Base-by-base conservation (phyloP, 768 basidiomycete species). In the Imleria badia region DNA sequence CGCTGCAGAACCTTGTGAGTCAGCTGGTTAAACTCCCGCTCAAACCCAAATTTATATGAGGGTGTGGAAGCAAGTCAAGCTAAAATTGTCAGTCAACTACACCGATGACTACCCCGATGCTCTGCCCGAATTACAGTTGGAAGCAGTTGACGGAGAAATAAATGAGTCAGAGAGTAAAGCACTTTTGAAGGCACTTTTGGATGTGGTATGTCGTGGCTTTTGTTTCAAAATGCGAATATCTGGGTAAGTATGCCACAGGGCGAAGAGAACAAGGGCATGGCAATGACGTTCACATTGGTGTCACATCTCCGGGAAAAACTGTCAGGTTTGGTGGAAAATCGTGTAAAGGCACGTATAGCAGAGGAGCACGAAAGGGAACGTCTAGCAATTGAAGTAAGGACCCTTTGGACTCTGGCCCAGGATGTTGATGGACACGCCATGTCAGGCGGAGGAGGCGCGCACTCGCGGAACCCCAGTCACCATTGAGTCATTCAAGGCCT, bases 251-350 rank as follows among this genome's bases (percentile, higher is more conserved):
- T 33, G 22, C 36, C 45, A 31, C 54, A 91, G 88, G 90, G 89
- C 51, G 82, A 87, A 66, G 92, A 94, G 66, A 94, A 90, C 69
- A 65, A 92, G 20, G 93, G 93, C 40, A 95, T 95, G 88, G 94
- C 97, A 3, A 98, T 98, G 94, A 95, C 94, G 17, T 99, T 97
- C 67, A 94, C 96, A 0, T 78, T 99, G 17, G 86, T 94, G 12
- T 87, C 90, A 1, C 86, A 89, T 62, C 80, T 97, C 42, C 80
- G 89, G 59, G 94, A 98, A 71, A 78, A 83, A 46, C 75, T 98
- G 15, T 81, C 85, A 6, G 64, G 67, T 17, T 73, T 95, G 23
- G 81, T 93, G 34, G 80, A 79, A 36, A 64, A 72, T 41, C 81
- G 91, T 59, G 76, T 75, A 19, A 84, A 84, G 52, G 78, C 71